Percentiles rank a stretch among this genome's conserved stretches.
Evolutionary conservation across 108 stramenopile genomes (phyloP).

Genomic region (Nitzschia inconspicua): DNA sequence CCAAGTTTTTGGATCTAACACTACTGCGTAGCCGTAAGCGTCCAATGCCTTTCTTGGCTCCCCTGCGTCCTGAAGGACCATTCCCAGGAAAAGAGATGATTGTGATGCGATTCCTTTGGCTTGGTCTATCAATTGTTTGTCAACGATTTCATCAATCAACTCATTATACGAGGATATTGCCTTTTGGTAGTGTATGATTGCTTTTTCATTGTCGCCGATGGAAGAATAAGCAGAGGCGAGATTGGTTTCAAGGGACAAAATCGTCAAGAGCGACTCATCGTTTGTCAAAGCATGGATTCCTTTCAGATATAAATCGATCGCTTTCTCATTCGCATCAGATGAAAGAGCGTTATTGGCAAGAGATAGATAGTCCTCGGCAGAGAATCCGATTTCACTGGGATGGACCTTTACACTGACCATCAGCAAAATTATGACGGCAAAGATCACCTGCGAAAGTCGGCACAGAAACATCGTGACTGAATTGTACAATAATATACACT

Average conservation of each 20-base stretch:
- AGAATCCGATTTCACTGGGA: too few relatives aligned
- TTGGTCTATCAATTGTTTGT: slow-evolving; percentile 7
- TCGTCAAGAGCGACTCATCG: slow-evolving; percentile 30
- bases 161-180: slow-evolving; percentile 27
- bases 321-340: slow-evolving; percentile 13
- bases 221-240: slow-evolving; percentile 44
- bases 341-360: slow-evolving; percentile 11
- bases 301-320: slow-evolving; percentile 27
- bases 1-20: slow-evolving; percentile 65
- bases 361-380: slow-evolving; percentile 25
- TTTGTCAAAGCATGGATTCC: slow-evolving; percentile 17
- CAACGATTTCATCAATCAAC: slow-evolving; percentile 26
- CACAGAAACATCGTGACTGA: too few relatives aligned
- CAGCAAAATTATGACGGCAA: background rate
- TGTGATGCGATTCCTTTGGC: slow-evolving; percentile 42
- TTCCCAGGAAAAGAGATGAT: slow-evolving; percentile 59
- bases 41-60: slow-evolving; percentile 18
- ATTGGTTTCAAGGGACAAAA: slow-evolving; percentile 51
- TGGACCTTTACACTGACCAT: background rate
- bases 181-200: slow-evolving; percentile 22
- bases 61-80: slow-evolving; percentile 56
- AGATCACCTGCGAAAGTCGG: too few relatives aligned
- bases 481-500: too few relatives aligned
- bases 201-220: slow-evolving; percentile 20
- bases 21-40: slow-evolving; percentile 47